A percentile compares a stretch with the other conserved stretches of the same genome.
Evolutionary conservation across 2,329 filamentous ascomycete species (phyloP).

Genomic region (Ilyonectria sp.): DNA sequence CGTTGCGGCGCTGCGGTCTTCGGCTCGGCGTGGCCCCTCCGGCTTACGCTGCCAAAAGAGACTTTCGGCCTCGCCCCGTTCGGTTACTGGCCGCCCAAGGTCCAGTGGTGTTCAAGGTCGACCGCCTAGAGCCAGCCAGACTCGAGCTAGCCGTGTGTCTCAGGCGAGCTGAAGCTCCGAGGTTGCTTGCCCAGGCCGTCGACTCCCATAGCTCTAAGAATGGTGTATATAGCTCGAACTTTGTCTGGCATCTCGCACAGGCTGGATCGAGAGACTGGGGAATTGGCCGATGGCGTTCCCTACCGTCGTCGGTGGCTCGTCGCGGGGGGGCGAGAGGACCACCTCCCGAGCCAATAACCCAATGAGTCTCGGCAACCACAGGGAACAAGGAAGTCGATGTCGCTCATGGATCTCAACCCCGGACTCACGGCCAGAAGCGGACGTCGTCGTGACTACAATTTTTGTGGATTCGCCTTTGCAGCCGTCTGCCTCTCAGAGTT

Average conservation of each 20-base stretch:
- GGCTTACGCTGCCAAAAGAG: constrained; percentile 16
- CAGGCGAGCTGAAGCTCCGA: constrained; percentile 24
- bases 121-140: constrained; percentile 20
- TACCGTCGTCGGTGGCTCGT: constrained; percentile 18
- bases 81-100: constrained; percentile 17
- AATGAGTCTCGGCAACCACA: constrained; percentile 25
- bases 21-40: constrained; percentile 26
- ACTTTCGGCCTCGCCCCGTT: constrained; percentile 24
- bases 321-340: constrained; percentile 15
- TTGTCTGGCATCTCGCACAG: constrained; percentile 21
- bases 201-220: constrained; percentile 5
- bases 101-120: not conserved
- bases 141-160: constrained; percentile 29
- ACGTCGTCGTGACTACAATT: constrained; percentile 26
- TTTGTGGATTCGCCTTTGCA: constrained; percentile 20
- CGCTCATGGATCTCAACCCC: constrained; percentile 25
- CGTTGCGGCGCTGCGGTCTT: constrained; percentile 25
- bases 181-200: constrained; percentile 23
- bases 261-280: constrained; percentile 2
- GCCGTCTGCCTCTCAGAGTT: constrained; percentile 27
- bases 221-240: constrained; percentile 37
- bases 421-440: constrained; percentile 14
- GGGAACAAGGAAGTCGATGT: constrained; percentile 33
- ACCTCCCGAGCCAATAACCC: constrained; percentile 12
- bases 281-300: constrained; percentile 21